Evolutionary conservation across 805 yeast genomes (phyloP).

Genomic region (Starmera amethionina): DNA sequence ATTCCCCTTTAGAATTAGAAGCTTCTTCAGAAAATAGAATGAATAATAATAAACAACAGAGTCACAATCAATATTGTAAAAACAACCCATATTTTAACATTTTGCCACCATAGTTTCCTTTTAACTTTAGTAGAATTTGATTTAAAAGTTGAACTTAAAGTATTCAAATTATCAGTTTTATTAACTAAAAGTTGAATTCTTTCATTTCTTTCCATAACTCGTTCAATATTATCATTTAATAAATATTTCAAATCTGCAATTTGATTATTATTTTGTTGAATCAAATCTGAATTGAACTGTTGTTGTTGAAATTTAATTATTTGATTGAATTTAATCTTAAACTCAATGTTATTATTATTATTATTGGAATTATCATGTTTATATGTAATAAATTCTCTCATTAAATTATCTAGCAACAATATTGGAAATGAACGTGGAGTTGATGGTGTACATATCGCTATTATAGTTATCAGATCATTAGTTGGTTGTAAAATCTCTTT

Average conservation of each 20-base stretch:
- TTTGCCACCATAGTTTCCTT: slow-evolving; percentile 47
- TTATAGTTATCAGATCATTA: slow-evolving; percentile 14
- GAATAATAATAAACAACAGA: background rate
- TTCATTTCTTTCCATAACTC: slow-evolving; percentile 50
- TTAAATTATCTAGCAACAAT: slow-evolving; percentile 18
- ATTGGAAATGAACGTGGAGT: slow-evolving; percentile 13
- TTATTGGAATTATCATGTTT: slow-evolving; percentile 4
- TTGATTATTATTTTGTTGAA: slow-evolving; percentile 36
- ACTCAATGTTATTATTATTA: slow-evolving; percentile 26
- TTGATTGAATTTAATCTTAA: slow-evolving; percentile 46
- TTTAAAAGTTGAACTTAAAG: slow-evolving; percentile 44
- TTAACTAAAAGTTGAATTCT: slow-evolving; percentile 45
- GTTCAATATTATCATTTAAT: slow-evolving; percentile 54
- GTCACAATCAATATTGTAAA: slow-evolving; percentile 8
- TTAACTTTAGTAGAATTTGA: slow-evolving; percentile 40
- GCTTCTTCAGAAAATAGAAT: background rate
- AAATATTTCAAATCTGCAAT: slow-evolving; percentile 45
- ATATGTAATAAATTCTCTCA: slow-evolving; percentile 38
- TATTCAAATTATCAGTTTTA: slow-evolving; percentile 49
- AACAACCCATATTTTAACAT: slow-evolving; percentile 31
- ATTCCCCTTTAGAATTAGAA: no score
- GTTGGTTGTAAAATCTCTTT: slow-evolving; percentile 10
- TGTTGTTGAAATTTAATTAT: slow-evolving; percentile 45
- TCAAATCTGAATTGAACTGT: slow-evolving; percentile 23
- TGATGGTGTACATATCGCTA: slow-evolving; percentile 11